Evolutionary conservation across 768 basidiomycete species (phyloP).

Genomic region (Polyporus arcularius): DNA sequence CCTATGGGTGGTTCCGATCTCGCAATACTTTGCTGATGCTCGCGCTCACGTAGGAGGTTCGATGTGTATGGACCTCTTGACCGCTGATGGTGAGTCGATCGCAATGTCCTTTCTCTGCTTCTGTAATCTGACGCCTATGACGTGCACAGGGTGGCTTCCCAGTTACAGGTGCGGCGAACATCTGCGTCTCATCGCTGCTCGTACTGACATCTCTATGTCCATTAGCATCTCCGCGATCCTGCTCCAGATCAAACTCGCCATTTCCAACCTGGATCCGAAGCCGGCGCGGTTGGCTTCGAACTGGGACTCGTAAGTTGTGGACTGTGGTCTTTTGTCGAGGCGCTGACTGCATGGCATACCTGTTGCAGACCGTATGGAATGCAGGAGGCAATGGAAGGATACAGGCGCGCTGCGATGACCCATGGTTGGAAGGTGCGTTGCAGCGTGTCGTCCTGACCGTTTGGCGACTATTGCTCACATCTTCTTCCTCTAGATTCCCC

Average conservation of each 20-base stretch:
- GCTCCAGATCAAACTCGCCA: slow-evolving; percentile 68
- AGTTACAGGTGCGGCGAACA: slow-evolving; percentile 51
- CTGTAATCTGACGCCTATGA: neutral
- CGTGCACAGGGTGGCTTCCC: slow-evolving; percentile 60
- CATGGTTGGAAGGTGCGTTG: slow-evolving; percentile 62
- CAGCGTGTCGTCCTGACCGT: neutral
- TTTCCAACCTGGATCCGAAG: slow-evolving; percentile 64
- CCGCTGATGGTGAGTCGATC: slow-evolving; percentile 52
- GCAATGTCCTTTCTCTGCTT: neutral
- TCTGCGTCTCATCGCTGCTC: neutral
- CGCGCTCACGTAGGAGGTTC: slow-evolving; percentile 51
- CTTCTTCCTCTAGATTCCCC: slow-evolving; percentile 1
- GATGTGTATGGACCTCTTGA: slow-evolving; percentile 75
- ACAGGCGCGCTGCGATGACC: slow-evolving; percentile 60
- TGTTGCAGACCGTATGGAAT: slow-evolving; percentile 43
- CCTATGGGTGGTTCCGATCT: neutral
- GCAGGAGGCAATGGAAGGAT: slow-evolving; percentile 62
- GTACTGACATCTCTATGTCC: neutral
- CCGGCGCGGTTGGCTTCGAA: slow-evolving; percentile 58
- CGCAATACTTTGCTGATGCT: neutral
- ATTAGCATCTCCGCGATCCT: slow-evolving; percentile 44
- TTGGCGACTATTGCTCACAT: neutral
- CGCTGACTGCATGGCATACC: neutral
- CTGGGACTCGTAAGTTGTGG: slow-evolving; percentile 46
- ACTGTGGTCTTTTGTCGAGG: neutral